Conservation (phyloP, 495 filamentous ascomycete species). For the Hypoxylon rickii region DNA sequence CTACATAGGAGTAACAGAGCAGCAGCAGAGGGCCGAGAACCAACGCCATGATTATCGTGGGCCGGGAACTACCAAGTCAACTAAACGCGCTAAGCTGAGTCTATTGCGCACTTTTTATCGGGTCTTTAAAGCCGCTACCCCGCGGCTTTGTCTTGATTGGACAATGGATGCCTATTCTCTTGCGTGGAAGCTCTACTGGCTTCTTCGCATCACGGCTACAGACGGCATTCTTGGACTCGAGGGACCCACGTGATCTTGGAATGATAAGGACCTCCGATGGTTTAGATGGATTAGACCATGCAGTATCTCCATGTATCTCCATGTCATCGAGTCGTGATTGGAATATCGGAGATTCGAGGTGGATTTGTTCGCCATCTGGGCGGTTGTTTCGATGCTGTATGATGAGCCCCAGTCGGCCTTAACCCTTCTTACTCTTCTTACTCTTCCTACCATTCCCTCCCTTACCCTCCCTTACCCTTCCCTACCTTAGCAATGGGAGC, state of each 20-base stretch:
- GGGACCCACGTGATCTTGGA: constrained; percentile 36
- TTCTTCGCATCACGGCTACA: constrained; percentile 30
- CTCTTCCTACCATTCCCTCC: too few relatives aligned
- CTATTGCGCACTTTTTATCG: constrained; percentile 22
- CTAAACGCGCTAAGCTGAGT: constrained; percentile 21
- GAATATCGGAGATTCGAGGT: constrained; percentile 26
- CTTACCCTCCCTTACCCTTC: too few relatives aligned
- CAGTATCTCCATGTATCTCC: constrained; percentile 29
- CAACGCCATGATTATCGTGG: constrained; percentile 6
- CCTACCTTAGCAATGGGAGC: constrained; percentile 4
- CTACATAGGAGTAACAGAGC: too few relatives aligned
- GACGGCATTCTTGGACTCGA: constrained; percentile 28
- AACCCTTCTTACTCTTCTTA: too few relatives aligned
- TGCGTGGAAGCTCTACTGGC: too few relatives aligned
- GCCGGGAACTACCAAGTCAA: constrained; percentile 18
- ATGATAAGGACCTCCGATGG: constrained; percentile 41
- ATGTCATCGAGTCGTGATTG: constrained; percentile 39
- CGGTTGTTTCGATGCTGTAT: constrained; percentile 15
- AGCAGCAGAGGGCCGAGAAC: constrained; percentile 14
- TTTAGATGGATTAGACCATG: constrained; percentile 26
- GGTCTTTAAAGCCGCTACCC: constrained; percentile 17
- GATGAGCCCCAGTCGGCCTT: constrained; percentile 23
- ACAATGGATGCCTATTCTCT: constrained; percentile 31
- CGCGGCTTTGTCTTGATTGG: constrained; percentile 32
- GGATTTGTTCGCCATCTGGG: constrained; percentile 23